Base-by-base conservation (phyloP, 805 yeast species). In the Hanseniaspora thailandica region DNA sequence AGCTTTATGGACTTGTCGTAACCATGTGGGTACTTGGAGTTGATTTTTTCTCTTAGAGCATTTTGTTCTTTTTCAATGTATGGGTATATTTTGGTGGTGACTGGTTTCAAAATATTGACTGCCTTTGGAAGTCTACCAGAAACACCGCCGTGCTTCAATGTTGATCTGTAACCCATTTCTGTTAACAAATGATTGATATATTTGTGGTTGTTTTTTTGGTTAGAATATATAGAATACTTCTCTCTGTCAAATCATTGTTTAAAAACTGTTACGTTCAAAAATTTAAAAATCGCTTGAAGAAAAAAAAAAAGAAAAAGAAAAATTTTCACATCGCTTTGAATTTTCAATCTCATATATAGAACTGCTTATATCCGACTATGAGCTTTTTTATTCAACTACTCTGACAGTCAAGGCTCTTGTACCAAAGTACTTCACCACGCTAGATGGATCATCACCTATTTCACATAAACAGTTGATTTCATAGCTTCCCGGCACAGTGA, bases 121-220 rank as follows among this genome's bases (percentile, higher is more conserved):
- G 86, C 81, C 53, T 70, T 72, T 46, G 97, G 97, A 58, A 89
- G 73, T 47, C 86, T 73, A 64, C 97, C 97, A 47, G 90, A 82
- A 67, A 84, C 83, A 56, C 71, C 70, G 3, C 77, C 78, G 54
- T 68, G 69, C 58, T 70, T 74, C 5, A 73, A 71, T 30, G 69
- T 65, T 41, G 73, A 72, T 60, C 72, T 75, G 23, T 43, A 50
- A 56, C 75, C 76, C 80, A 76, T 76, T 40, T 25, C 26, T 15
- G 20, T 15, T 12, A 17, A 33, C 5, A 40, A 1, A 25, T 25
- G 13, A 4, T 13, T 4, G 2, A 12, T 23, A 25, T 26, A 26
- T n/a, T 41, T 8, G 13, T 39, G 44, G 30, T 39, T 39, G 26
- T 39, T n/a, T 5, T 25, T 12, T 33, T 22, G 28, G 34, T 31